Evolutionary conservation across 257 asterid species (phyloP), one percentile per base, ranked within the genome.

Genomic region (Linderniella brevidens): DNA sequence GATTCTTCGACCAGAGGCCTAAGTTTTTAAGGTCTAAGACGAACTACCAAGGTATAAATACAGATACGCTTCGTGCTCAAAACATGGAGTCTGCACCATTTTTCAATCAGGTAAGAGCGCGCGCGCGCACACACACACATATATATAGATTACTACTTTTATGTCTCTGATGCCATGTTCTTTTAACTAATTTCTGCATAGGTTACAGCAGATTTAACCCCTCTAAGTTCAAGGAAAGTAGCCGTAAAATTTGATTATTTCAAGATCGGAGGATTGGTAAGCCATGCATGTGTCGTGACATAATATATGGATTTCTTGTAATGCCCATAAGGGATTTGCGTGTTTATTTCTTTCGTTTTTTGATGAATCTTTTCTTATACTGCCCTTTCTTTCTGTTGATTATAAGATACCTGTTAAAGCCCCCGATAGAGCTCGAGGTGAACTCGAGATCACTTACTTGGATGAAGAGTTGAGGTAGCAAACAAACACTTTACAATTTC

Each of bases 151-250:
- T 6, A 25, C 32, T 25, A 8, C 32, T 35, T 54, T 35, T 8
- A 16, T 35, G 9, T 17, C 50, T 46, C 3, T 17, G 35, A 13
- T 19, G 19, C 9, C 35, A 46, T n/a, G 35, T 46, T 17, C n/a
- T 7, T 18, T 37, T 18, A 47, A n/a, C 16, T 17, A 11, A 43
- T 35, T 29, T 66, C 55, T 25, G 32, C 32, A 25, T 63, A 81
- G 96, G 96, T 82, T 46, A 76, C 92, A 35, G 94, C 90, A 63
- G 82, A 86, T 72, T 76, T 86, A 64, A 77, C 93, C 0, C 93
- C 93, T 54, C 50, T 84, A 19, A 75, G 63, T 59, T 32, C 83
- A 16, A 75, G 58, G 52, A 84, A 77, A 56, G 93, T 80, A 67
- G 92, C 92, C 18, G 92, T 84, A 1, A 67, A 84, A 53, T 84